Conservation (phyloP, 192 early-diverging fungal species). For the Coemansia sp. region DNA sequence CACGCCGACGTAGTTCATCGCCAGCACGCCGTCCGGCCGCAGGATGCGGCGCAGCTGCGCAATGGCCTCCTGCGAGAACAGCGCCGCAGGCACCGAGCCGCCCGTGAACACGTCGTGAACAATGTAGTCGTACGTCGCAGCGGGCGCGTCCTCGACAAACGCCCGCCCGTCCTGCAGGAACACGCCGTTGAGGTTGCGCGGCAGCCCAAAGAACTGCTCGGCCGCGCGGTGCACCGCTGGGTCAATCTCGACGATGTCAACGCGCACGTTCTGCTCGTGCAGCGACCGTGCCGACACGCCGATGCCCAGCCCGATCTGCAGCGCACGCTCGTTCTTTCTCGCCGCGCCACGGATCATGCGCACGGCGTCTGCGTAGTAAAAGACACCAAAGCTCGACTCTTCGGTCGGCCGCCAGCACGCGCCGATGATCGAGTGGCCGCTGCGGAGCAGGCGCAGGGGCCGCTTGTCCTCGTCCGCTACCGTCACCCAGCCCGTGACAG, state of each 20-base stretch:
- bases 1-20: conserved; percentile 80
- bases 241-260: conserved; percentile 87
- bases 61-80: conserved; percentile 76
- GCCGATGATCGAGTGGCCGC: conserved; percentile 86
- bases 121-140: conserved; percentile 71
- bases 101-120: conserved; percentile 95
- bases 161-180: conserved; percentile 72
- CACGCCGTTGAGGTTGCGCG: conserved; percentile 47
- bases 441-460: conserved; percentile 70
- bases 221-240: conserved; percentile 69
- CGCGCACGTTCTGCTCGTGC: conserved; percentile 52
- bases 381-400: conserved; percentile 75
- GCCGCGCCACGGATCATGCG: conserved; percentile 40
- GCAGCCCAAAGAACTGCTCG: conserved; percentile 64
- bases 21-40: conserved; percentile 71
- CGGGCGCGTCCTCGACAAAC: conserved; percentile 60
- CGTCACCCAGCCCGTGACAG: conserved; percentile 76
- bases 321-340: conserved; percentile 35
- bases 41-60: conserved; percentile 62
- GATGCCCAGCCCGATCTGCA: conserved; percentile 73
- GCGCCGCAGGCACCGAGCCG: conserved; percentile 64
- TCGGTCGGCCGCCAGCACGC: conserved; percentile 64
- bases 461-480: conserved; percentile 56
- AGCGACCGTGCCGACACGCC: conserved; percentile 72
- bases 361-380: conserved; percentile 81